Base-by-base conservation (phyloP, 495 filamentous ascomycete genomes). In the Letharia columbiana region DNA sequence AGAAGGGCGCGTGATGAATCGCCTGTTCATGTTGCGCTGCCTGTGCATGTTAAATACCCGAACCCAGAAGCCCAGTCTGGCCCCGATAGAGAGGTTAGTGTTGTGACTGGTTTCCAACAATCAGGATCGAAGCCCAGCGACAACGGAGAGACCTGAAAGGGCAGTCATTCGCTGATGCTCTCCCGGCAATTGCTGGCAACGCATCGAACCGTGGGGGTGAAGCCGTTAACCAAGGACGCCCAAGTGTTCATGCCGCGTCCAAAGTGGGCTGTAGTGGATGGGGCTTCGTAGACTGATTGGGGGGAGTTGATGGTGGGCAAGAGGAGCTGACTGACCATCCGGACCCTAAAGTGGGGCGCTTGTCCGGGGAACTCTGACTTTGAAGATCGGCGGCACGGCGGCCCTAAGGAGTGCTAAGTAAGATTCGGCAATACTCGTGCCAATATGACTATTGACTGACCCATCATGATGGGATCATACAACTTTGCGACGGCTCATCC, bases 151-250 rank as follows among this genome's bases (percentile, higher is more conserved):
- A 57, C 31, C 31, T 3, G 7, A 57, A 57, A 37, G 33, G 33
- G 54, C 54, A 20, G 7, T 11, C 33, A 57, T 57, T 57, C 54
- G 54, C 54, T 57, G 54, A 37, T 57, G 33, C 31, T 37, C 31
- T 37, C 33, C 54, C 54, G 54, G 31, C 54, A 57, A 57, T 18
- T 57, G 33, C 15, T 57, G 54, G 31, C 54, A 57, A 57, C 54
- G 54, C 54, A 57, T 57, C 54, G 54, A 57, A 7, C 54, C 54
- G 54, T 57, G 54, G 54, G 54, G 54, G 54, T 57, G 54, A 39
- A 57, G 33, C 54, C 54, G 54, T 57, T 57, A 37, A 1, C 17
- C 39, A 57, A 35, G 28, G 6, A 57, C 15, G 7, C 54, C 31
- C 33, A 57, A 39, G 33, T 37, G 15, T 18, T 6, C 54, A 57